Percentiles rank a stretch among this genome's conserved stretches.
Conservation (phyloP, 257 asterid genomes). For the Scutellaria baicalensis region DNA sequence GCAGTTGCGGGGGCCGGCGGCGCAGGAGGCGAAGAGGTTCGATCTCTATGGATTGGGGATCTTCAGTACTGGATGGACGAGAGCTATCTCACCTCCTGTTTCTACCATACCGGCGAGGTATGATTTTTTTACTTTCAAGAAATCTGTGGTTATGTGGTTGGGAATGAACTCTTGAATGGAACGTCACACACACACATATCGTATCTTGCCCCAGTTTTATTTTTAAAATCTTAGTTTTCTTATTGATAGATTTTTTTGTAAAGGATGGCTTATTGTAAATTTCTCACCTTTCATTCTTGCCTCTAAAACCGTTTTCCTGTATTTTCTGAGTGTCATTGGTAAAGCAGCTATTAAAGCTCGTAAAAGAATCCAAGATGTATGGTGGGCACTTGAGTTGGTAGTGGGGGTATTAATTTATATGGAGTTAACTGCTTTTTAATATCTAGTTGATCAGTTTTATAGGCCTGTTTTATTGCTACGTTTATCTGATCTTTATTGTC, state of each 20-base stretch:
- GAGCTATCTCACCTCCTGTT: conserved; percentile 50
- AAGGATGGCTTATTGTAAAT: neutral
- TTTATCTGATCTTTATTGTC: neutral
- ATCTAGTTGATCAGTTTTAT: neutral
- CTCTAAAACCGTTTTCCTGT: neutral
- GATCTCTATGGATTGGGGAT: conserved; percentile 87
- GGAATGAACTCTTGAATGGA: neutral
- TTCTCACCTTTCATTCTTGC: neutral
- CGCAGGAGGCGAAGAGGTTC: conserved; percentile 49
- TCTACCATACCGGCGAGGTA: conserved; percentile 77
- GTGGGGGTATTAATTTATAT: too few species aligned
- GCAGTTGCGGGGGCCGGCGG: conserved; percentile 10
- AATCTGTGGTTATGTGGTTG: neutral
- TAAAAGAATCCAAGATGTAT: neutral
- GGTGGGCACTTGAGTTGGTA: neutral
- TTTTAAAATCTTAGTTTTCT: neutral
- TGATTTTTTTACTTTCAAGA: neutral
- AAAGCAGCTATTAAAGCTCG: neutral
- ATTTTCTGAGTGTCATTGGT: neutral
- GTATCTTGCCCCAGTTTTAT: neutral
- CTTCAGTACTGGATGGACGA: conserved; percentile 95
- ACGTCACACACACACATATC: neutral
- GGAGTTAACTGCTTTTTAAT: neutral
- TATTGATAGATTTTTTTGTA: neutral
- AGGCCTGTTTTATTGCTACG: neutral